Base-by-base conservation (phyloP, 2,329 filamentous ascomycete genomes). In the Epichloe brachyelytri region DNA sequence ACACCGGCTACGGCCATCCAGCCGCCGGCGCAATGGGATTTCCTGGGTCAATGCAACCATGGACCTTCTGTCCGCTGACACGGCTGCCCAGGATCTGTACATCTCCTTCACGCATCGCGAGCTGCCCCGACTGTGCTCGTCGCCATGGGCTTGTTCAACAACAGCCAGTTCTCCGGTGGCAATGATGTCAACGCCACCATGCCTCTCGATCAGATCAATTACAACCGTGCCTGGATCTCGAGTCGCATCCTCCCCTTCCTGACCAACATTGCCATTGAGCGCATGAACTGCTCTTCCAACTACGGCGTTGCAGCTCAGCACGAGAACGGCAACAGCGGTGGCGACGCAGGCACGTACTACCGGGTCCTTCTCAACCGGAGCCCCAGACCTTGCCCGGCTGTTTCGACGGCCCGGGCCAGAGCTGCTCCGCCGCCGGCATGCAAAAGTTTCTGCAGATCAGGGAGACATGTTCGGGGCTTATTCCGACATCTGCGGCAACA, bases 71-170 rank as follows among this genome's bases (percentile, higher is more conserved):
- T 59, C 78, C 49, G 63, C 58, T 1, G 57, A 62, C 1, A 56
- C 63, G 0, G 61, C 65, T 5, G 60, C 59, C 12, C 74, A 85
- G 59, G 79, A 85, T 51, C 69, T 86, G 7, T 83, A 81, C 59
- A 71, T 85, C 40, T 81, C 78, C 49, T 86, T 86, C 67, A 85
- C 82, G 0, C 82, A 86, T 61, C 77, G 82, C 19, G 82, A 86
- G 62, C 67, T 86, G 2, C 82, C 82, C 82, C 83, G 1, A 81
- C 79, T 53, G 79, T 85, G 1, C 66, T 81, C 1, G 82, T 85
- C 1, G 80, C 82, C 0, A 73, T 86, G 64, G 82, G 82, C 0
- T 69, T 86, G 4, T 86, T 85, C 71, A 85, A 85, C 68, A 84
- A 84, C 64, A 81, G 78, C 3, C 73, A 70, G 0, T 76, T 75